Percentiles rank a stretch among this genome's conserved stretches.
Conservation (phyloP, 495 filamentous ascomycete species). For the Durotheca rogersii region DNA sequence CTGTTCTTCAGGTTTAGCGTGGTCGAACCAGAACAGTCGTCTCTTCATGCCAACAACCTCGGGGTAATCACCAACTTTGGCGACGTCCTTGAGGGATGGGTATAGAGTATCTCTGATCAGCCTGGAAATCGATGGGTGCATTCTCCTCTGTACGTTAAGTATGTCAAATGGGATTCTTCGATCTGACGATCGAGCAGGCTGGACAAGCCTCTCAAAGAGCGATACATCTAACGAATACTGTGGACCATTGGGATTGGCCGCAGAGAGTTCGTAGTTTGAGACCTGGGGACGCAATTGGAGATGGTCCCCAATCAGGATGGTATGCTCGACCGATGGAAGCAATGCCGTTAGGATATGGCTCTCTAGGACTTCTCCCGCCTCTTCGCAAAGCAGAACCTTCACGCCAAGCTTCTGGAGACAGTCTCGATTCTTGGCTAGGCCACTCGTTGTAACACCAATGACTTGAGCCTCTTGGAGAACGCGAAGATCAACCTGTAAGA, state of each 20-base stretch:
- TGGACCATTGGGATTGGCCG: slow-evolving; percentile 54
- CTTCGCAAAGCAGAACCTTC: slow-evolving; percentile 73
- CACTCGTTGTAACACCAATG: slow-evolving; percentile 74
- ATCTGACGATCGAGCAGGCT: slow-evolving; percentile 36
- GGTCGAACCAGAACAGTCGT: slow-evolving; percentile 70
- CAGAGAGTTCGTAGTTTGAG: slow-evolving; percentile 60
- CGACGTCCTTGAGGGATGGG: slow-evolving; percentile 55
- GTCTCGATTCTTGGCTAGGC: slow-evolving; percentile 64
- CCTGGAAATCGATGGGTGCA: slow-evolving; percentile 68
- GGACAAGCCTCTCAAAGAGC: slow-evolving; percentile 67
- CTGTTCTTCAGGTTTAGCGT: slow-evolving; percentile 51
- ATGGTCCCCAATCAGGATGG: slow-evolving; percentile 77
- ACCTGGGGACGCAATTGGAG: slow-evolving; percentile 69
- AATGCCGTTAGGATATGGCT: slow-evolving; percentile 66
- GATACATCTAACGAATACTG: slow-evolving; percentile 64
- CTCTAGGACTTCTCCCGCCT: slow-evolving; percentile 75
- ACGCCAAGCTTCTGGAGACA: slow-evolving; percentile 57
- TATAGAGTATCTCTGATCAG: slow-evolving; percentile 62
- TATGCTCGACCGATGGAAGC: slow-evolving; percentile 67
- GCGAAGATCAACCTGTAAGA: slow-evolving; percentile 49
- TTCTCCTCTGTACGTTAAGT: slow-evolving; percentile 68
- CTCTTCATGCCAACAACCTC: slow-evolving; percentile 60
- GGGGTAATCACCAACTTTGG: slow-evolving; percentile 53
- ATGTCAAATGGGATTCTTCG: slow-evolving; percentile 54
- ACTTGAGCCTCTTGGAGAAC: slow-evolving; percentile 56